Evolutionary conservation across 805 yeast genomes (phyloP).

Genomic region (Starmerella gropengiesseri): DNA sequence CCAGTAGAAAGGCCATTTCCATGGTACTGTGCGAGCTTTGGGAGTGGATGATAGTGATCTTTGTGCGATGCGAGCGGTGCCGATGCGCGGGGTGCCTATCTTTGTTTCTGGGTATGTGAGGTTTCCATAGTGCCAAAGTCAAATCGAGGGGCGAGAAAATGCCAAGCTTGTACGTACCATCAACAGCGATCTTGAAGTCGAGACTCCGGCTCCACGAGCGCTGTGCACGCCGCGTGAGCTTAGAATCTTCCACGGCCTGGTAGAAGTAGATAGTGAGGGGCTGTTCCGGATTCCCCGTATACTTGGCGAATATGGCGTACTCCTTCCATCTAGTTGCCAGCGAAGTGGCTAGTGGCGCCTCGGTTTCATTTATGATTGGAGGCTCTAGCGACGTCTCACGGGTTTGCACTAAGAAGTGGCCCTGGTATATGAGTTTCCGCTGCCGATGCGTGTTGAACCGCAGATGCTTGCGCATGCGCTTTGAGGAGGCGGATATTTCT

Average conservation of each 20-base stretch:
- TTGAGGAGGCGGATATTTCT: no score
- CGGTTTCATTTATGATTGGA: slow-evolving; percentile 26
- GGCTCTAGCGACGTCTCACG: slow-evolving; percentile 23
- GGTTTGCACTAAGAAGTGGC: slow-evolving; percentile 57
- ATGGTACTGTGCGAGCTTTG: slow-evolving; percentile 10
- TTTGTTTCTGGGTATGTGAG: not conserved
- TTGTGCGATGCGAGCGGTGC: slow-evolving; percentile 2
- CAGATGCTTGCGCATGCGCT: not conserved
- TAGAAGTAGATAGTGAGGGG: slow-evolving; percentile 58
- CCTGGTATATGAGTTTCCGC: slow-evolving; percentile 37
- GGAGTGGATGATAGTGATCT: slow-evolving; percentile 13
- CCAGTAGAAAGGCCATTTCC: slow-evolving; percentile 14
- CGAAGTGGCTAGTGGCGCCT: slow-evolving; percentile 35
- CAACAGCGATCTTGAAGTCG: slow-evolving; percentile 24
- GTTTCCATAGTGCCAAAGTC: slow-evolving; percentile 45
- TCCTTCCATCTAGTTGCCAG: slow-evolving; percentile 71
- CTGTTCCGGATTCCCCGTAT: slow-evolving; percentile 39
- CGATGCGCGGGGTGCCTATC: not conserved
- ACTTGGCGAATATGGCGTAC: slow-evolving; percentile 58
- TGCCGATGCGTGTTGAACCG: not conserved
- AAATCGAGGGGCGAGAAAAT: slow-evolving; percentile 63
- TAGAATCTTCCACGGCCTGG: slow-evolving; percentile 35
- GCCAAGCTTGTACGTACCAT: slow-evolving; percentile 32
- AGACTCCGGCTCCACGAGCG: slow-evolving; percentile 21
- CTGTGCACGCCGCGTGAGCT: slow-evolving; percentile 11